Evolutionary conservation across 169 alveolate genomes (phyloP).

Genomic region (Perkinsus olseni): DNA sequence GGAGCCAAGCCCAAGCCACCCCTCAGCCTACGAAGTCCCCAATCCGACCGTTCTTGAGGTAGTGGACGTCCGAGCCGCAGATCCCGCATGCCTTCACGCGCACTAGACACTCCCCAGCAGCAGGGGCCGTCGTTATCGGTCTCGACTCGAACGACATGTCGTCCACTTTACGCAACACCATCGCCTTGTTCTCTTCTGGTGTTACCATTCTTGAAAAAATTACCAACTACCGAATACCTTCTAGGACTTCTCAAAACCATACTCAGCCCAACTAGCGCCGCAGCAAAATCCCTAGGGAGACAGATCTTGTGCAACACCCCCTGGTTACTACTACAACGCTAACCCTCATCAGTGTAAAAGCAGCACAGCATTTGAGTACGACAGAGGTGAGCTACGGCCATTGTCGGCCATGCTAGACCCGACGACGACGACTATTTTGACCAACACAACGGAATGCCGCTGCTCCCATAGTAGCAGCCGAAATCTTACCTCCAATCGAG

Average conservation of each 20-base stretch:
- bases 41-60: not conserved
- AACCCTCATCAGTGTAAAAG: not conserved
- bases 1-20: not conserved
- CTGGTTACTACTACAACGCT: not conserved
- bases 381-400: no score
- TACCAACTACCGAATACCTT: no score
- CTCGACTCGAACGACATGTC: not conserved
- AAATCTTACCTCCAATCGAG: no score
- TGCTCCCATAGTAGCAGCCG: no score
- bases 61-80: constrained; percentile 9
- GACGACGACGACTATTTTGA: no score
- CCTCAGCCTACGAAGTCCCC: not conserved
- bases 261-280: no score
- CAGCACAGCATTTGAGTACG: no score
- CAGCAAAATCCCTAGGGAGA: no score
- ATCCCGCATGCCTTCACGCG: not conserved
- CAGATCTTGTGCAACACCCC: not conserved
- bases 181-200: not conserved
- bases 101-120: not conserved
- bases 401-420: no score
- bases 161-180: not conserved
- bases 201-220: not conserved
- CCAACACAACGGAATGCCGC: no score
- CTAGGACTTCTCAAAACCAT: no score
- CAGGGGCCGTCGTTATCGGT: not conserved